Base-by-base conservation (phyloP, 2,329 filamentous ascomycete species). In the Talaromyces sp. region DNA sequence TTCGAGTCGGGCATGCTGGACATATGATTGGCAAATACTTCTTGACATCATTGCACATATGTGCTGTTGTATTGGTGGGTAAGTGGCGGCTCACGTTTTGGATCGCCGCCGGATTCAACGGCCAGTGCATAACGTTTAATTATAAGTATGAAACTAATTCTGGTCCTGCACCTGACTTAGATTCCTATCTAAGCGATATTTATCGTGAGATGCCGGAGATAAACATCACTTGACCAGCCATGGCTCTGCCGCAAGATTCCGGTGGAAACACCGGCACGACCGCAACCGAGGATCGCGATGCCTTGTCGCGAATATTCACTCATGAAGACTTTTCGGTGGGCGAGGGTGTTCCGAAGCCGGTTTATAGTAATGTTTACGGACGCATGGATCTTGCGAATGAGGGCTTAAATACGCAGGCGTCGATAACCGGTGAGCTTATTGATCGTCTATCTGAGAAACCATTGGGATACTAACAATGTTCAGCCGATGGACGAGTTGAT, bases 401-500 rank as follows among this genome's bases (percentile, higher is more conserved):
- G 52, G 64, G 64, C 27, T 39, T 65, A 2, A 65, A 59, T 35
- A 65, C 64, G n/a, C 64, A 65, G 43, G 64, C 64, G 31, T 47
- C 52, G 4, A 65, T 65, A 41, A 65, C 59, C 22, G 35, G 64
- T 65, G 19, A 39, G 59, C 37, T 54, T 50, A 3, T 22, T 14
- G n/a, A 39, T 5, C 7, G 11, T 7, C 35, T 37, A 1, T 35
- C 24, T 35, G 48, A 27, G 39, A 50, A 22, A 31, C 6, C 27
- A 31, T 31, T 31, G 8, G 27, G 27, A 31, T 31, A 6, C 35
- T 52, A 45, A 61, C 57, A 16, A 19, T 37, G 24, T 59, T 47
- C 71, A 87, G 90, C 86, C 66, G 89, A 93, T 78, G 91, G 91
- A 27, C 87, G 92, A 72, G 84, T 95, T 70, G 88, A 92, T 72